Evolutionary conservation across 1,139 yeast genomes (phyloP), one percentile per base, ranked within the genome.

Genomic region (Saccharomyces hybrid): DNA sequence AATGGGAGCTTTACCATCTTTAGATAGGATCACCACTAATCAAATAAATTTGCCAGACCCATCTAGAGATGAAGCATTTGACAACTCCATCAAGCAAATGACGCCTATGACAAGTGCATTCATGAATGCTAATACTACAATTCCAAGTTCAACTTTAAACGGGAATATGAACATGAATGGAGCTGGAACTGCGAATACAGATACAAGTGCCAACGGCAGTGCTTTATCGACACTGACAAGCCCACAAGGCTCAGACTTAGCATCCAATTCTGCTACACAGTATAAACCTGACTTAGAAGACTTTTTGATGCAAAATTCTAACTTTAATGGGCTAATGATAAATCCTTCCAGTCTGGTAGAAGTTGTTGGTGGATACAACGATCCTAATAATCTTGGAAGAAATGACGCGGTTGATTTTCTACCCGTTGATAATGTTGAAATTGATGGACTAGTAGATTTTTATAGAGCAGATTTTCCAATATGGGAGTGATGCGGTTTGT

Each of bases 331-430:
- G 27, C 55, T 65, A 26, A 57, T 63, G 62, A 60, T 67, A 28
- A 67, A 67, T 49, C 69, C 71, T 32, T 62, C 65, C 1, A 64
- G 63, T 51, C 63, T 67, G n/a, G 64, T 66, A 34, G 70, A 67
- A 51, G 71, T 70, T 5, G 67, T 67, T 14, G 59, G 55, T 25
- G 67, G 68, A 27, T 65, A 67, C 51, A 68, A 66, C 47, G 55
- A 57, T 47, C 57, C 56, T 49, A 55, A 56, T 20, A 55, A 54
- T 7, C 50, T 54, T 16, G 57, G 55, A 9, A 55, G 57, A 5
- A 51, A 47, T 30, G 59, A 55, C 23, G 54, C 56, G n/a, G 57
- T 55, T 7, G 63, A 63, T 50, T 63, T 65, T 48, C 50, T 64
- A 32, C 68, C 69, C 1, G 59, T 65, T 25, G 69, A 65, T 52